Evolutionary conservation across 371 early-diverging fungal genomes (phyloP).

Genomic region (Mucor plumbeus): DNA sequence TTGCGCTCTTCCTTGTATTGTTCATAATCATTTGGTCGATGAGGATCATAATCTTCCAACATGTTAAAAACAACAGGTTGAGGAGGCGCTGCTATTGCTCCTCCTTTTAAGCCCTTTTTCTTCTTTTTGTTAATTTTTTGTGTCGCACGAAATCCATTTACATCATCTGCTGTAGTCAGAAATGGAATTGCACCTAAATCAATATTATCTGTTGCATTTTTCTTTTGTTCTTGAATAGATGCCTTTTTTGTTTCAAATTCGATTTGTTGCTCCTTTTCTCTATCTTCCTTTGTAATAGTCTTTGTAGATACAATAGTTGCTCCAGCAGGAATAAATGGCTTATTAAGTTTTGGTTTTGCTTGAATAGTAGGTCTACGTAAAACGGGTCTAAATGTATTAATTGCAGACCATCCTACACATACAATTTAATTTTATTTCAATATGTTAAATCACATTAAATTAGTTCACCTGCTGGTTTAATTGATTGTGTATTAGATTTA

Average conservation of each 20-base stretch:
- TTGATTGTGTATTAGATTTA: neutral
- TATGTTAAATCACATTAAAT: neutral
- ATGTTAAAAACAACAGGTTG: constrained; percentile 48
- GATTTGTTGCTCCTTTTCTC: neutral
- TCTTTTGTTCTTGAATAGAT: neutral
- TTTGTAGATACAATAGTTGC: constrained; percentile 48
- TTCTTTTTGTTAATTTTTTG: constrained; percentile 31
- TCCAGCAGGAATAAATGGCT: constrained; percentile 51
- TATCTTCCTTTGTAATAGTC: constrained; percentile 34
- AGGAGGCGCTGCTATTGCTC: constrained; percentile 25
- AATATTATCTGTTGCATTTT: constrained; percentile 7
- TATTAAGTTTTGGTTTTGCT: constrained; percentile 51
- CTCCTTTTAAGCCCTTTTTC: constrained; percentile 22
- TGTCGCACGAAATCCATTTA: constrained; percentile 39
- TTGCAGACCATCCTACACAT: constrained; percentile 47
- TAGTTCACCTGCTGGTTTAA: constrained; percentile 17
- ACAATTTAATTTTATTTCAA: neutral
- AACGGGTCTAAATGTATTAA: constrained; percentile 52
- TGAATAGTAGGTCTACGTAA: constrained; percentile 52
- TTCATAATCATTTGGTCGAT: constrained; percentile 67
- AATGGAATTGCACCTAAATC: constrained; percentile 33
- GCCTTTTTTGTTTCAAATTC: neutral
- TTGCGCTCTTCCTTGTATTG: constrained; percentile 59
- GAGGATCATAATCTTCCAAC: constrained; percentile 65
- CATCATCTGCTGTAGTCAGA: constrained; percentile 40